Percentiles rank a stretch among this genome's conserved stretches.
These are phyloP conservation scores for Eustoma russellianum DNA, from an alignment of 257 asterid species.

Conservation along the genomic window DNA sequence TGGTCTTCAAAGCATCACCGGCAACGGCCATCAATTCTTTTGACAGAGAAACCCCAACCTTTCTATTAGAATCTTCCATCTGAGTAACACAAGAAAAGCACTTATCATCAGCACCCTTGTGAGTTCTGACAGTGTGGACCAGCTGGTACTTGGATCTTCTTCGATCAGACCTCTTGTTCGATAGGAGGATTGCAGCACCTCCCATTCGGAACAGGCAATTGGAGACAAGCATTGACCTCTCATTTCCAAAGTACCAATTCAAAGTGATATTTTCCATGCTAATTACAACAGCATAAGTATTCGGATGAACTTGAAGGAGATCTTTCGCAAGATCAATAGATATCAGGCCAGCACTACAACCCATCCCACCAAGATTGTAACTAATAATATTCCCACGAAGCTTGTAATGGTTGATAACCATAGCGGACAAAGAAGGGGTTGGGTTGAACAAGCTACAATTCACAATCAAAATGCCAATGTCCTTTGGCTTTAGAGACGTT, in stretches of 20 bases:
- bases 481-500: conserved; percentile 58
- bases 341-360: conserved; percentile 81
- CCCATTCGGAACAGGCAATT: conserved; percentile 42
- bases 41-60: conserved; percentile 54
- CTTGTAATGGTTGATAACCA: conserved; percentile 66
- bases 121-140: conserved; percentile 72
- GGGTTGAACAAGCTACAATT: conserved; percentile 84
- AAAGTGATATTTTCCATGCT: conserved; percentile 83
- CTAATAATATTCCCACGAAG: conserved; percentile 65
- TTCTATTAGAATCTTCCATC: conserved; percentile 52
- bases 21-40: conserved; percentile 78
- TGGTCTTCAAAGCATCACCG: conserved; percentile 67
- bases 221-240: conserved; percentile 39
- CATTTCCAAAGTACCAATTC: conserved; percentile 80
- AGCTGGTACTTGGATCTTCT: conserved; percentile 52
- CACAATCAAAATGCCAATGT: conserved; percentile 71
- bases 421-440: conserved; percentile 83
- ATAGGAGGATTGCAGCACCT: conserved; percentile 50
- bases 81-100: conserved; percentile 66
- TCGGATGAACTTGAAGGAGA: conserved; percentile 72
- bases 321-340: conserved; percentile 79
- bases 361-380: conserved; percentile 83
- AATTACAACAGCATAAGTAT: conserved; percentile 60
- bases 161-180: conserved; percentile 53
- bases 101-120: conserved; percentile 61